Conservation (phyloP, 179 eudicot genomes). For the Sideroxylon spinosum region DNA sequence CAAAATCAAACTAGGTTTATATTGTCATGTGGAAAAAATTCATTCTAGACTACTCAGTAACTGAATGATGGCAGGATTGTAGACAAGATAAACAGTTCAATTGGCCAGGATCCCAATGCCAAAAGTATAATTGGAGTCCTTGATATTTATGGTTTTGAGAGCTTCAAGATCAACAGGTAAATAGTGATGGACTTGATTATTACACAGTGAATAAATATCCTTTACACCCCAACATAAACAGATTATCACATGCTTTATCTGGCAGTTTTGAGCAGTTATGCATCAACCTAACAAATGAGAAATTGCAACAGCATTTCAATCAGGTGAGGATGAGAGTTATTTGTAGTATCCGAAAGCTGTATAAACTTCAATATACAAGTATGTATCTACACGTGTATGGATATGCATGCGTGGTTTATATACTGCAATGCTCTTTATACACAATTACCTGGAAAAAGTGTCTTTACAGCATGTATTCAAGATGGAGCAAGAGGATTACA, state of each 20-base stretch:
- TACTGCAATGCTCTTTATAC: slow-evolving; percentile 4
- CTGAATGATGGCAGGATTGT: slow-evolving; percentile 64
- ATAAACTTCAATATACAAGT: neutral
- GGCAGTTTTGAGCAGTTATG: slow-evolving; percentile 94
- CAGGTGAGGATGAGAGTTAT: slow-evolving; percentile 44
- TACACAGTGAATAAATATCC: slow-evolving; percentile 1
- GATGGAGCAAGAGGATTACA: slow-evolving; percentile 99
- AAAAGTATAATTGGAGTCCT: slow-evolving; percentile 91
- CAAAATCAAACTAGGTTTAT: neutral
- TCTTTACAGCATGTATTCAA: slow-evolving; percentile 84
- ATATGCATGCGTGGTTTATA: neutral
- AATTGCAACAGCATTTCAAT: slow-evolving; percentile 96
- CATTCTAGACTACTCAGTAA: neutral
- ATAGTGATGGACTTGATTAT: neutral
- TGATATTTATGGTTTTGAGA: slow-evolving; percentile 97
- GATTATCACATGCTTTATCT: slow-evolving; percentile 19
- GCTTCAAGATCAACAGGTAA: slow-evolving; percentile 96
- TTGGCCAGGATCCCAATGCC: slow-evolving; percentile 87
- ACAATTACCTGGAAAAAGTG: slow-evolving; percentile 7
- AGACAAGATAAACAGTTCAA: slow-evolving; percentile 86
- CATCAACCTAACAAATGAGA: slow-evolving; percentile 93
- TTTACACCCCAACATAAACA: slow-evolving; percentile 18
- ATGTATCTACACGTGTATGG: neutral
- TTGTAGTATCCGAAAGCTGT: slow-evolving; percentile 5
- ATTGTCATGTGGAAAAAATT: neutral